A percentile compares a stretch with the other conserved stretches of the same genome.
phyloP scores from a whole-genome alignment of 202 grass and related monocot genomes.

The Bolboschoenoplectus hybrid region DNA sequence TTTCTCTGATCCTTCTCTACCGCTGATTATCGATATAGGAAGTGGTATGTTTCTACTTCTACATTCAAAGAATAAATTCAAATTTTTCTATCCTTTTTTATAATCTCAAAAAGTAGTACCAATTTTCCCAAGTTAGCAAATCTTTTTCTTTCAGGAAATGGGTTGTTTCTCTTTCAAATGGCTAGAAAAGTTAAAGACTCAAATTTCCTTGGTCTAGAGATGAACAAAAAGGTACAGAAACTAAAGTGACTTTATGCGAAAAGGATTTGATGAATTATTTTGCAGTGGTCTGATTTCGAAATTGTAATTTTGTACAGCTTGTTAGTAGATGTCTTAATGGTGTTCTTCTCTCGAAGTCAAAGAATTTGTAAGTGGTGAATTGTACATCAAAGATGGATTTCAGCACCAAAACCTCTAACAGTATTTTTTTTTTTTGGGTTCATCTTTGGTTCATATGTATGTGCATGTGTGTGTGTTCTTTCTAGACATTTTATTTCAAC shows the following conservation, averaged over 20 bases:
- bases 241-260: slow-evolving; percentile 11
- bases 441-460: slow-evolving; percentile 36
- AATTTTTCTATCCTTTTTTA: slow-evolving; percentile 14
- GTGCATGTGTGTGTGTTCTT: neutral
- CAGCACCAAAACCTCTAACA: neutral
- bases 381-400: slow-evolving; percentile 13
- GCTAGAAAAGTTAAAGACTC: slow-evolving; percentile 54
- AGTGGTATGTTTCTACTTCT: slow-evolving; percentile 65
- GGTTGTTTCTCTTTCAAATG: slow-evolving; percentile 86
- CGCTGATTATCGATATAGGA: slow-evolving; percentile 76
- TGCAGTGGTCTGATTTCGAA: slow-evolving; percentile 29
- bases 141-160: slow-evolving; percentile 70
- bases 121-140: neutral
- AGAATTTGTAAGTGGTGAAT: slow-evolving; percentile 70
- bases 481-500: slow-evolving; percentile 84
- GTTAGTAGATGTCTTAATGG: slow-evolving; percentile 67
- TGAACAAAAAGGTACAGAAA: slow-evolving; percentile 71
- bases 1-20: slow-evolving; percentile 58
- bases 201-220: slow-evolving; percentile 96
- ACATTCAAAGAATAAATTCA: slow-evolving; percentile 31
- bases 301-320: slow-evolving; percentile 63
- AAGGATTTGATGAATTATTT: slow-evolving; percentile 29
- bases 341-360: slow-evolving; percentile 52
- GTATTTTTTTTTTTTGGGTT: neutral
- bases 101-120: neutral